Evolutionary conservation across 768 basidiomycete species (phyloP).

Genomic region (Suillus cothurnatus): DNA sequence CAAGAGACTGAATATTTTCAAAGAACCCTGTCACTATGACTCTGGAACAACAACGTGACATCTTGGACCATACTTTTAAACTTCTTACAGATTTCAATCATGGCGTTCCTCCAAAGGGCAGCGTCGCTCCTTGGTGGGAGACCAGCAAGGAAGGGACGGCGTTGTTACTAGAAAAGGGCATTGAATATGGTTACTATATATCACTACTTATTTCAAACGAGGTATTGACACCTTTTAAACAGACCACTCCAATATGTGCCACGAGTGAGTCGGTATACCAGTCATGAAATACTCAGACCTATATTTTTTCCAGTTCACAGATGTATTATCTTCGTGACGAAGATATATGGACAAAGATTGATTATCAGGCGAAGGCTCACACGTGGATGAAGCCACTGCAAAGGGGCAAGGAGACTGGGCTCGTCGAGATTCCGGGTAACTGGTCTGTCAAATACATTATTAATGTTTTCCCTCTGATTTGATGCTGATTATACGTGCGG

Average conservation of each 20-base stretch:
- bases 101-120: conserved; percentile 59
- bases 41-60: conserved; percentile 68
- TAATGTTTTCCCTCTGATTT: background rate
- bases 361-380: conserved; percentile 57
- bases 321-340: conserved; percentile 69
- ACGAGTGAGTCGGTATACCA: conserved; percentile 39
- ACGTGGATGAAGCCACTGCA: conserved; percentile 77
- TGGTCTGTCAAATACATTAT: conserved; percentile 44
- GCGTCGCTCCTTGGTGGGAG: conserved; percentile 84
- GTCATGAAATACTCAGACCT: background rate
- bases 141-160: conserved; percentile 65
- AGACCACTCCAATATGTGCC: conserved; percentile 64
- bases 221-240: conserved; percentile 11
- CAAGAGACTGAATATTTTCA: background rate
- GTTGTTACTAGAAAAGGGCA: conserved; percentile 68
- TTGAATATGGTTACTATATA: conserved; percentile 59
- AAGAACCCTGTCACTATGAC: conserved; percentile 65
- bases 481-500: background rate
- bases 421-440: conserved; percentile 67
- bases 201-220: conserved; percentile 13
- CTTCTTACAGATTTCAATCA: conserved; percentile 67
- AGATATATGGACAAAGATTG: conserved; percentile 74
- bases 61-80: conserved; percentile 64
- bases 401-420: conserved; percentile 63
- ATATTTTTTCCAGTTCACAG: conserved; percentile 43